These are phyloP conservation scores for Thielaviopsis populi DNA, from an alignment of 2,329 filamentous ascomycete species.

Conservation along the genomic window DNA sequence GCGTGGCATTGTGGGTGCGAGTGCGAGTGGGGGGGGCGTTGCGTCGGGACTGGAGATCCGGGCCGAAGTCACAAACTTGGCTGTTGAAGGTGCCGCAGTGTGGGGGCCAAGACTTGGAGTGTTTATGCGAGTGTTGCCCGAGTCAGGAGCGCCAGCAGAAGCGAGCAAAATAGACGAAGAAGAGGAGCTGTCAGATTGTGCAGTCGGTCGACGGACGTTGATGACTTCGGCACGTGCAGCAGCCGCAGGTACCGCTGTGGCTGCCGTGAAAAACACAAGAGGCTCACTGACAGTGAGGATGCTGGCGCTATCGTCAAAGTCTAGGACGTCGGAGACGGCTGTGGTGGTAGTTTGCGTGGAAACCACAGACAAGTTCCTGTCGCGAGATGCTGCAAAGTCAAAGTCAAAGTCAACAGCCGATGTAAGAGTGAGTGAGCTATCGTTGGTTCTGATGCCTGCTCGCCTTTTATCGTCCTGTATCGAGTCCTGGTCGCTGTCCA, in stretches of 20 bases:
- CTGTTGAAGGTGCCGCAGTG: background rate
- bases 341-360: background rate
- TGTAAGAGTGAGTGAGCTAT: background rate
- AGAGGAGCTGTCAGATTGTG: background rate
- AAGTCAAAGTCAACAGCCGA: background rate
- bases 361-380: background rate
- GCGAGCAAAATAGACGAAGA: background rate
- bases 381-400: background rate
- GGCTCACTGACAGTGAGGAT: conserved; percentile 9
- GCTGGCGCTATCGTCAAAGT: conserved; percentile 8
- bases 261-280: conserved; percentile 8
- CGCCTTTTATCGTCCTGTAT: background rate
- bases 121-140: background rate
- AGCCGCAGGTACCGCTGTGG: conserved; percentile 11
- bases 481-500: background rate
- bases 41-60: background rate
- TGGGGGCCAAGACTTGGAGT: background rate
- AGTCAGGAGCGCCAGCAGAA: background rate
- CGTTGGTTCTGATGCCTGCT: background rate
- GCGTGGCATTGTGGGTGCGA: background rate
- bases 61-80: background rate
- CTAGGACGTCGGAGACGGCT: background rate
- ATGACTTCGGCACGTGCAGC: conserved; percentile 14
- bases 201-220: conserved; percentile 10
- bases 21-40: background rate